phyloP scores from a whole-genome alignment of 1,139 yeast species.

The Debaryomycetaceae sp. region DNA sequence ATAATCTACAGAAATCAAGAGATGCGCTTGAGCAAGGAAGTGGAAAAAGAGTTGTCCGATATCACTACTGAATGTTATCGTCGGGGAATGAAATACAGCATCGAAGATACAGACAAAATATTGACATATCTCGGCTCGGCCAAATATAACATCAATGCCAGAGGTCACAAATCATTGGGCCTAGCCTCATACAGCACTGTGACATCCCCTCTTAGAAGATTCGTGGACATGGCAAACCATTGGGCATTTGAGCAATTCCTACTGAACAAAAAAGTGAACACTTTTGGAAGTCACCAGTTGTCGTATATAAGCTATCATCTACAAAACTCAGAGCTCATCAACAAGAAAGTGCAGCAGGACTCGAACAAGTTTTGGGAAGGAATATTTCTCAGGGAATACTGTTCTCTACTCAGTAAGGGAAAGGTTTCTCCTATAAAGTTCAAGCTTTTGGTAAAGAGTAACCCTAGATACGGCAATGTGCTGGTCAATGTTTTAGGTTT shows the following conservation, averaged over 20 bases:
- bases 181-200: constrained; percentile 63
- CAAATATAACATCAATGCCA: constrained; percentile 30
- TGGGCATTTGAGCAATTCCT: constrained; percentile 43
- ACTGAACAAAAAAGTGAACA: constrained; percentile 7
- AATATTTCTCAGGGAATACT: constrained; percentile 29
- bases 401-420: constrained; percentile 13
- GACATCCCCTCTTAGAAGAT: constrained; percentile 88
- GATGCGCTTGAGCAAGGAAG: constrained; percentile 23
- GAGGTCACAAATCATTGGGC: constrained; percentile 64
- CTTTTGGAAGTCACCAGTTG: constrained; percentile 9
- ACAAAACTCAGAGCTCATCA: constrained; percentile 29
- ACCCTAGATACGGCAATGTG: constrained; percentile 25
- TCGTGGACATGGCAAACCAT: constrained; percentile 78
- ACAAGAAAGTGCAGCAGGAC: constrained; percentile 21
- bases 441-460: constrained; percentile 23
- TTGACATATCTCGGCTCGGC: constrained; percentile 28
- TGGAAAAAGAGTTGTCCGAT: constrained; percentile 40
- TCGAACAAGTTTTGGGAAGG: constrained; percentile 41
- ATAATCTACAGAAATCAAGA: constrained; percentile 50
- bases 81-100: constrained; percentile 10
- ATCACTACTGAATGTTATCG: constrained; percentile 25
- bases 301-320: constrained; percentile 25
- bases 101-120: constrained; percentile 19
- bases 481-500: constrained; percentile 28
- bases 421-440: constrained; percentile 22